Conservation (phyloP, 2,329 filamentous ascomycete species). For the Zasmidium cellare region DNA sequence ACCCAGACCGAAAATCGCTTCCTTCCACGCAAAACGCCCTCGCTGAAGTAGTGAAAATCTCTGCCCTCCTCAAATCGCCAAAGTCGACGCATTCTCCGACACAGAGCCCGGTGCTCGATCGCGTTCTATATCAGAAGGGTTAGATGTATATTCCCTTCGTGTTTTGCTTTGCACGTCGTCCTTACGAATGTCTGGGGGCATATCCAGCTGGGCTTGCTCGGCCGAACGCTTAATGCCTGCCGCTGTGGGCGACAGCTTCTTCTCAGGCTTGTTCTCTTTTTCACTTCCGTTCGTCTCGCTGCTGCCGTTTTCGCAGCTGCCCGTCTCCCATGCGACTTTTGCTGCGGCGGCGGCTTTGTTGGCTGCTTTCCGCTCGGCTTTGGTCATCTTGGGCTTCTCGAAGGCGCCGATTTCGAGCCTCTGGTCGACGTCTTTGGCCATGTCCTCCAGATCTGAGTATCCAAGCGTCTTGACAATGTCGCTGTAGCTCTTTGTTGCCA, state of each 20-base stretch:
- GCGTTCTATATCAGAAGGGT: constrained; percentile 8
- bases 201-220: constrained; percentile 23
- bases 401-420: constrained; percentile 55
- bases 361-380: constrained; percentile 47
- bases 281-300: constrained; percentile 55
- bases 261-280: constrained; percentile 10
- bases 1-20: background rate
- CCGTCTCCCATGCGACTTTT: constrained; percentile 45
- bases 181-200: constrained; percentile 19
- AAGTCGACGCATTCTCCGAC: constrained; percentile 21
- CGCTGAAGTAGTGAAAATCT: background rate
- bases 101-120: constrained; percentile 21
- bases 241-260: constrained; percentile 15
- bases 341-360: constrained; percentile 35
- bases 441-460: constrained; percentile 59
- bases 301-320: constrained; percentile 39
- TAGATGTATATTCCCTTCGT: background rate
- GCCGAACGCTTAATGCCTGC: constrained; percentile 24
- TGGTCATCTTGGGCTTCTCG: constrained; percentile 50
- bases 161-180: background rate
- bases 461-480: constrained; percentile 67
- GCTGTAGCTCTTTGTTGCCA: constrained; percentile 67
- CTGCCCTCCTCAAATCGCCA: constrained; percentile 14
- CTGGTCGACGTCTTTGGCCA: constrained; percentile 66
- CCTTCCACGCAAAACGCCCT: background rate